phyloP scores from a whole-genome alignment of 2,329 filamentous ascomycete species.

The Alternaria triticimaculans region DNA sequence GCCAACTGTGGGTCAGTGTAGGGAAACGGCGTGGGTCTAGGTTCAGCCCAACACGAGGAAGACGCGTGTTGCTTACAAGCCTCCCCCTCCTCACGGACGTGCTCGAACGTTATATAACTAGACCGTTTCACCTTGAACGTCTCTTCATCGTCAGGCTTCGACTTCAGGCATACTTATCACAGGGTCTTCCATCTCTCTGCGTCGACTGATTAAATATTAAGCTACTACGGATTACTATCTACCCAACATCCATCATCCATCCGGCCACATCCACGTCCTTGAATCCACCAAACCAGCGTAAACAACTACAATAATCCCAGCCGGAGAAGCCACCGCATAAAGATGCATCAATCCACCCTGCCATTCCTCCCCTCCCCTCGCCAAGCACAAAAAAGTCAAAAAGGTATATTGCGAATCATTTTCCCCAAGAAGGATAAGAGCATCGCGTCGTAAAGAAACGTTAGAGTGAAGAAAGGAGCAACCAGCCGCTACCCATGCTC shows the following conservation, averaged over 20 bases:
- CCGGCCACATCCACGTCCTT: neutral
- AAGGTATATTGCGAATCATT: slow-evolving; percentile 28
- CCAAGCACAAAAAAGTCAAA: slow-evolving; percentile 4
- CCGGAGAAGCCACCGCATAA: slow-evolving; percentile 12
- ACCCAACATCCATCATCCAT: neutral
- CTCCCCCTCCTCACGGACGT: neutral
- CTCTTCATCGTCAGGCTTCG: neutral
- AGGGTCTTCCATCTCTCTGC: neutral
- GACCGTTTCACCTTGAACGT: neutral
- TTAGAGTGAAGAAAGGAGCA: slow-evolving; percentile 9
- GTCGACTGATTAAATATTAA: slow-evolving; percentile 10
- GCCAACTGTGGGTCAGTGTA: neutral
- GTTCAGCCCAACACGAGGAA: neutral
- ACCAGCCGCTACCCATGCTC: slow-evolving; percentile 2
- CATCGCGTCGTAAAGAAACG: slow-evolving; percentile 43
- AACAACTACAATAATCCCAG: slow-evolving; percentile 24
- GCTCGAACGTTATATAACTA: neutral
- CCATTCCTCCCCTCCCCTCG: slow-evolving; percentile 11
- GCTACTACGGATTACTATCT: slow-evolving; percentile 3
- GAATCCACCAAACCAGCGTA: slow-evolving; percentile 9
- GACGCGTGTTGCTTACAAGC: slow-evolving; percentile 5
- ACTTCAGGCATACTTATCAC: too few relatives aligned
- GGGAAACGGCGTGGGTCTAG: neutral
- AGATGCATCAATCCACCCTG: slow-evolving; percentile 1
- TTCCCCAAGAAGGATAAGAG: slow-evolving; percentile 34